phyloP scores from a whole-genome alignment of 1,284 basidiomycete genomes.

The Laetiporus sulphureus region DNA sequence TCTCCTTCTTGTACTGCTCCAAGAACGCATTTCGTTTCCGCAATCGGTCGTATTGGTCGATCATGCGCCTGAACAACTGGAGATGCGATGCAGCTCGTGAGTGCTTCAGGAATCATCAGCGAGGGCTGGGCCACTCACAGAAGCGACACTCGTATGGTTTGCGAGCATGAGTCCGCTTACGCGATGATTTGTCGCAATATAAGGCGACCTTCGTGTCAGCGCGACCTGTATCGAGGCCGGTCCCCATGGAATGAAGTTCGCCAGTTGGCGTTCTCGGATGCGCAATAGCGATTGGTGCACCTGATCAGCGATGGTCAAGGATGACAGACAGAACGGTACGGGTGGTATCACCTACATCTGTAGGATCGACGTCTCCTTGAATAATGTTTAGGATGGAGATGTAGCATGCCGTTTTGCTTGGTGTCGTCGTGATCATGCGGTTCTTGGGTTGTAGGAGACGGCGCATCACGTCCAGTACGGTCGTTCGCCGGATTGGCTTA shows the following conservation, averaged over 20 bases:
- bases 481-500: constrained; percentile 77
- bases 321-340: background rate
- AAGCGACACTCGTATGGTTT: constrained; percentile 96
- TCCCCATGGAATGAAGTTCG: constrained; percentile 99
- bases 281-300: constrained; percentile 95
- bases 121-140: constrained; percentile 46
- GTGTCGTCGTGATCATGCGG: constrained; percentile 94
- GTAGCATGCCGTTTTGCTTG: constrained; percentile 90
- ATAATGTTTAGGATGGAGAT: constrained; percentile 99
- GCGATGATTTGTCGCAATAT: constrained; percentile 82
- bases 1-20: constrained; percentile 97
- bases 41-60: constrained; percentile 92
- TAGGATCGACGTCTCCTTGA: constrained; percentile 96
- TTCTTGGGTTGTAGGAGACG: constrained; percentile 97
- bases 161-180: constrained; percentile 98
- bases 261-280: constrained; percentile 93
- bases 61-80: constrained; percentile 91
- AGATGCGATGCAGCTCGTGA: background rate
- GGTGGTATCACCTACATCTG: constrained; percentile 60
- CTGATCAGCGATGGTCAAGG: constrained; percentile 31
- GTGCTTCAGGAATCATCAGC: background rate
- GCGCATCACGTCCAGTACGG: constrained; percentile 98
- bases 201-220: constrained; percentile 87
- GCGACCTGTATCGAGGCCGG: constrained; percentile 98
- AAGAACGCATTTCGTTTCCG: constrained; percentile 91